Evolutionary conservation across 441 rosid species (phyloP).

Genomic region (Daphne laureola): DNA sequence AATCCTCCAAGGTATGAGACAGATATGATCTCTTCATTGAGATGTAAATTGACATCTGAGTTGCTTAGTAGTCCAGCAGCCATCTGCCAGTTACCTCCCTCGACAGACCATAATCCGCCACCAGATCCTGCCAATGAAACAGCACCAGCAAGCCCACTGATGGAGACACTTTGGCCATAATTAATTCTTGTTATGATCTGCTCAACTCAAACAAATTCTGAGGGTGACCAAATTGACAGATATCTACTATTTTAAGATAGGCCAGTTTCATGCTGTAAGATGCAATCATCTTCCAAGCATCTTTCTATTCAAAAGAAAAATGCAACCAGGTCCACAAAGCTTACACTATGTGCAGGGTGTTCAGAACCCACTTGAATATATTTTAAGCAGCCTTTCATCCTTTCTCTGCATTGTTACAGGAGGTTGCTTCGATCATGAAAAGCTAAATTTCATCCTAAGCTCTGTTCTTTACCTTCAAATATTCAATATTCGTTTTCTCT

Average conservation of each 20-base stretch:
- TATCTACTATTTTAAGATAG: neutral
- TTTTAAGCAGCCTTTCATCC: no score
- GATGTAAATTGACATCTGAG: slow-evolving; percentile 61
- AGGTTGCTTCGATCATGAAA: no score
- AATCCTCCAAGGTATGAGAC: slow-evolving; percentile 45
- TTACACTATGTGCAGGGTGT: no score
- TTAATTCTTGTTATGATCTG: slow-evolving; percentile 91
- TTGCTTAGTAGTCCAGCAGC: slow-evolving; percentile 63
- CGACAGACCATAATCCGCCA: slow-evolving; percentile 76
- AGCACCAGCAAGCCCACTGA: slow-evolving; percentile 95
- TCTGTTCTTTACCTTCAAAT: no score
- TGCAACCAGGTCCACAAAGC: no score
- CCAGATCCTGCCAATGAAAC: slow-evolving; percentile 94
- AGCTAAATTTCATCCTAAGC: no score
- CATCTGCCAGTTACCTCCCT: slow-evolving; percentile 96
- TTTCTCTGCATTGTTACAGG: no score
- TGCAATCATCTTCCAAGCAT: neutral
- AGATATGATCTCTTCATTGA: slow-evolving; percentile 59
- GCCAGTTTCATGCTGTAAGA: slow-evolving; percentile 1
- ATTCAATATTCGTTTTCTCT: no score
- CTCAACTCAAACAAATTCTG: slow-evolving; percentile 7
- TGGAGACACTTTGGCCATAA: slow-evolving; percentile 73
- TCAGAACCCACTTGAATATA: no score
- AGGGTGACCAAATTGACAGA: neutral
- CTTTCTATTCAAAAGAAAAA: neutral